phyloP scores from a whole-genome alignment of 1,139 yeast genomes.

The Hansenula sp. region DNA sequence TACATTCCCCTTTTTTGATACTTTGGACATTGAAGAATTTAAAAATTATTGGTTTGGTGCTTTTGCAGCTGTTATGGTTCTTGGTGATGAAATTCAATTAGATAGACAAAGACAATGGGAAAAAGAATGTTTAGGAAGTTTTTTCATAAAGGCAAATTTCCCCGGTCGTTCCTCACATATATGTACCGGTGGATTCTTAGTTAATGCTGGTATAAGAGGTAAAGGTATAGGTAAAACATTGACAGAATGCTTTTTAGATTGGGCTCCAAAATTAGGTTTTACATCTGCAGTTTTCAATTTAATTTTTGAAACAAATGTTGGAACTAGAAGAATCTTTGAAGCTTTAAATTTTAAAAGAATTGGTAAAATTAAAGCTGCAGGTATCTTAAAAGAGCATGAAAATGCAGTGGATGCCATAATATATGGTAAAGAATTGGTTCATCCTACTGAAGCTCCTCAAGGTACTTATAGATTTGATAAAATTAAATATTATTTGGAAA shows the following conservation, averaged over 20 bases:
- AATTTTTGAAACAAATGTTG: slow-evolving; percentile 82
- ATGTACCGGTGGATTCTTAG: slow-evolving; percentile 86
- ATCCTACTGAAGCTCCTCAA: slow-evolving; percentile 12
- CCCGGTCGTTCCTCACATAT: slow-evolving; percentile 93
- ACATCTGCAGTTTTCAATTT: slow-evolving; percentile 79
- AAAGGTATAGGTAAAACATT: slow-evolving; percentile 86
- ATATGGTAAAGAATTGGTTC: slow-evolving; percentile 52
- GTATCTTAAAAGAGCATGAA: slow-evolving; percentile 78
- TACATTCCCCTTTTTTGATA: slow-evolving; percentile 79
- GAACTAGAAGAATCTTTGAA: slow-evolving; percentile 79
- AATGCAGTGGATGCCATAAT: slow-evolving; percentile 78
- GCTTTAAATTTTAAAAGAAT: slow-evolving; percentile 70
- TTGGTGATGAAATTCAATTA: slow-evolving; percentile 63
- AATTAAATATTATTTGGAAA: slow-evolving; percentile 71
- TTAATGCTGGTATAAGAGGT: slow-evolving; percentile 90
- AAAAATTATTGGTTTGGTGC: slow-evolving; percentile 78
- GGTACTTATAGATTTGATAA: slow-evolving; percentile 56
- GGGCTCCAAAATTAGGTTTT: slow-evolving; percentile 90
- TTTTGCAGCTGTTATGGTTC: slow-evolving; percentile 81
- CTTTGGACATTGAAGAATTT: slow-evolving; percentile 68
- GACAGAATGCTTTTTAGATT: slow-evolving; percentile 77
- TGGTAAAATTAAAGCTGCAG: slow-evolving; percentile 81
- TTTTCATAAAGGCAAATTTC: slow-evolving; percentile 79
- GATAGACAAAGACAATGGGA: slow-evolving; percentile 76
- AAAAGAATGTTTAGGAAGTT: slow-evolving; percentile 82